phyloP scores from a whole-genome alignment of 257 asterid species.

The Lithospermum erythrorhizon region DNA sequence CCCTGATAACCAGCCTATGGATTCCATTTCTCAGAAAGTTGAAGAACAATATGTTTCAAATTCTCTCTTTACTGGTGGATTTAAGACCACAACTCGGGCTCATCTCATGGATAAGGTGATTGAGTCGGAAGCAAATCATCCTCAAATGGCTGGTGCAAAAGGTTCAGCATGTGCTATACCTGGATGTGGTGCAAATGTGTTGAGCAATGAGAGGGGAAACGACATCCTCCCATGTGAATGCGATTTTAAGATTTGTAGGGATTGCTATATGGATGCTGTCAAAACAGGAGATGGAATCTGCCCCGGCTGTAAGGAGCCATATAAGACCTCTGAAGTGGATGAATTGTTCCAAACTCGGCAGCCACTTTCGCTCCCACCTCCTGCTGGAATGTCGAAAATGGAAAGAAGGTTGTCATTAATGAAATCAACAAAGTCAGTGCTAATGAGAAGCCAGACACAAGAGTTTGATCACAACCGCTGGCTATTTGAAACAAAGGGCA shows the following conservation, averaged over 20 bases:
- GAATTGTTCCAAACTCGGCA: constrained; percentile 36
- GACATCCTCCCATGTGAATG: constrained; percentile 67
- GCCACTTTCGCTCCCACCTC: constrained; percentile 41
- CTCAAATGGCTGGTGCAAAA: constrained; percentile 61
- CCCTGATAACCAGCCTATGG: constrained; percentile 55
- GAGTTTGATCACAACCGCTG: constrained; percentile 74
- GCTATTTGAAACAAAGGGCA: constrained; percentile 70
- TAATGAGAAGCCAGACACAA: constrained; percentile 69
- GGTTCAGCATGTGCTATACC: constrained; percentile 53
- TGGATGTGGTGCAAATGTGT: constrained; percentile 58
- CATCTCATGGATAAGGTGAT: constrained; percentile 59
- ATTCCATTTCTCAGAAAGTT: constrained; percentile 41
- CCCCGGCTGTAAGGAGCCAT: constrained; percentile 69
- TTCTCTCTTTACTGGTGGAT: constrained; percentile 62
- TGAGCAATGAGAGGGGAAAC: constrained; percentile 57
- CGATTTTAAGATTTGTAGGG: constrained; percentile 71
- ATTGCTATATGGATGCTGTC: constrained; percentile 49
- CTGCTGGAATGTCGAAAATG: constrained; percentile 44
- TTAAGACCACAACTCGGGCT: constrained; percentile 44
- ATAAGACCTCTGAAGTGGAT: constrained; percentile 40
- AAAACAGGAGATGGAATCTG: constrained; percentile 60
- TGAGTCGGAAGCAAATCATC: constrained; percentile 15
- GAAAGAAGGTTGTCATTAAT: constrained; percentile 62
- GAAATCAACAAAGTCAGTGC: constrained; percentile 46
- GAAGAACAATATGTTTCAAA: constrained; percentile 60